Base-by-base conservation (phyloP, 1,139 yeast species). In the Pichia sp. region DNA sequence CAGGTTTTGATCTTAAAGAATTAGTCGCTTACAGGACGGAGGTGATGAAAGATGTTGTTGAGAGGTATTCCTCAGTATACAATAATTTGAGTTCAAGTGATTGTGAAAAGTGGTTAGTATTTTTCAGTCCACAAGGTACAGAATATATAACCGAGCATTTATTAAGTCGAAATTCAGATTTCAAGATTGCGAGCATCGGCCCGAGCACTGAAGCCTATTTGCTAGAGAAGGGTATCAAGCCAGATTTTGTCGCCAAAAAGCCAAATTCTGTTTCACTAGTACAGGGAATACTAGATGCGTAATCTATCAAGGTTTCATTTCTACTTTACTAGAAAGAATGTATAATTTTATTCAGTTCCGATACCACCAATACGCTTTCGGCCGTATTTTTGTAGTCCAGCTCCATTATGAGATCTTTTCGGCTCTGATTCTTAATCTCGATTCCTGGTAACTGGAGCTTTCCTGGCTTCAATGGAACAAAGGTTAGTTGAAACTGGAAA, bases 121-220 rank as follows among this genome's bases (percentile, higher is more conserved):
- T 93, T 59, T 93, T 92, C 69, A 89, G 97, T 60, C 96, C 97
- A 0, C 96, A 93, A 61, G 97, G 96, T 0, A 86, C 96, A 0
- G 79, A 78, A 45, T 73, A 70, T 0, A 84, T 88, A 7, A 79
- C 87, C 2, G 72, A 77, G 11, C 73, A 74, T 59, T 61, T 85
- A 47, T 70, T 67, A 47, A 54, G 61, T 3, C 54, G 61, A 4
- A 55, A 59, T 36, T 55, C 62, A 1, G 57, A 62, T 0, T 70
- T 76, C 51, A 77, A 76, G 54, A 74, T 90, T 19, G 97, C 95
- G 0, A 82, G 92, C 5, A 93, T 93, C 58, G 99, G 99, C 0
- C 98, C 98, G 1, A 92, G 98, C 0, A 93, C 99, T 0, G 82
- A 85, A 59, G 80, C 77, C 42, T 90, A 80, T 64, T 71, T 93